These are phyloP conservation scores for Stephania japonica DNA, from an alignment of 164 flowering plant genomes.

Conservation along the genomic window DNA sequence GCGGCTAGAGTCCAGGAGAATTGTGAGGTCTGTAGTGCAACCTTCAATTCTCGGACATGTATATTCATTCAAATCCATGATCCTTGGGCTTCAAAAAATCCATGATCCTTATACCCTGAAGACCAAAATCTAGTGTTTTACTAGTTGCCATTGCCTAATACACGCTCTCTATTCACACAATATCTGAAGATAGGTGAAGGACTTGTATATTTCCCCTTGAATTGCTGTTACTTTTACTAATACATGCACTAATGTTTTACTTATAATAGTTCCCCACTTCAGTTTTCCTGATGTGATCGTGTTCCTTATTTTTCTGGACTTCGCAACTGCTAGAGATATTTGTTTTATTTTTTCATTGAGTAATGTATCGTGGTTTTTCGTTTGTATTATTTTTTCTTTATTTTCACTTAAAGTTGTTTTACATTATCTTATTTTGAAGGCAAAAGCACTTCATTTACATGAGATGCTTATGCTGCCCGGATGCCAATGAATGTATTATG, in stretches of 20 bases:
- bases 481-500: not conserved
- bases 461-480: not conserved
- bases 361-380: not conserved
- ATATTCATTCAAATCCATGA: not conserved
- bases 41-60: not conserved
- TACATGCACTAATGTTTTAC: no score
- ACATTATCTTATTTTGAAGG: not conserved
- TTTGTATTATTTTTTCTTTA: not conserved
- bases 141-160: not conserved
- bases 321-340: not conserved
- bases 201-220: not conserved
- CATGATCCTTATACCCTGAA: not conserved
- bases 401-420: not conserved
- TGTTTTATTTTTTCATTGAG: not conserved
- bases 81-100: no score
- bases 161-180: not conserved
- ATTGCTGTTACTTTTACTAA: not conserved
- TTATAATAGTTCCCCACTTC: not conserved
- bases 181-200: not conserved
- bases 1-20: not conserved
- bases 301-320: not conserved
- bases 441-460: not conserved
- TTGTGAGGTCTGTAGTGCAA: not conserved
- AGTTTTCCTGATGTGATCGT: not conserved
- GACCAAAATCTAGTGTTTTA: not conserved